phyloP scores from a whole-genome alignment of 1,139 yeast genomes.

The Yamadazyma buinensis region DNA sequence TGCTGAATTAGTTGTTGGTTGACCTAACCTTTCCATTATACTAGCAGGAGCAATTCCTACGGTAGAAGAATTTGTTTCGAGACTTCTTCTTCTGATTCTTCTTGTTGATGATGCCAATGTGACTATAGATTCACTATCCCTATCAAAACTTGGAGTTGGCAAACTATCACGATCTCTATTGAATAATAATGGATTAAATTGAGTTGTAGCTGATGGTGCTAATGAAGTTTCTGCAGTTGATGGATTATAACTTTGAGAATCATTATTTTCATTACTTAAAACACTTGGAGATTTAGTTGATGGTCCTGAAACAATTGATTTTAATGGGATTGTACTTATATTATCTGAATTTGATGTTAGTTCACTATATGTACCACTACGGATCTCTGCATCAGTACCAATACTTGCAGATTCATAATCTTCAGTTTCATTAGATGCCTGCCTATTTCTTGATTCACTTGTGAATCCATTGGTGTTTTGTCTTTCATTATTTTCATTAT shows the following conservation, averaged over 20 bases:
- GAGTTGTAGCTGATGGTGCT: constrained; percentile 32
- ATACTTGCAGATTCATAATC: constrained; percentile 2
- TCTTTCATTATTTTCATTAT: neutral
- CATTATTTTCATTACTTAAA: constrained; percentile 37
- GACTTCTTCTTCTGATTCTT: constrained; percentile 46
- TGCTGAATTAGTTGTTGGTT: constrained; percentile 12
- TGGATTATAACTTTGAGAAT: constrained; percentile 36
- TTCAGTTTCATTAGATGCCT: neutral
- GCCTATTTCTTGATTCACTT: too few relatives aligned
- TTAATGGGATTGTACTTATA: constrained; percentile 49
- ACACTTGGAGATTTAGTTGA: constrained; percentile 45
- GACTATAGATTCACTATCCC: constrained; percentile 52
- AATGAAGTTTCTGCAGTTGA: constrained; percentile 54
- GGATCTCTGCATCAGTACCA: constrained; percentile 8
- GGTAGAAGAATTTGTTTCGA: constrained; percentile 58
- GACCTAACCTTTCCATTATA: constrained; percentile 44
- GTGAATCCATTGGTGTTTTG: neutral
- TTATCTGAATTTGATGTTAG: constrained; percentile 21
- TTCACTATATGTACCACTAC: constrained; percentile 9
- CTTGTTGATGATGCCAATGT: constrained; percentile 54
- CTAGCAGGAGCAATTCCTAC: constrained; percentile 66
- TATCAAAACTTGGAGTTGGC: constrained; percentile 18
- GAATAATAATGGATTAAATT: constrained; percentile 8
- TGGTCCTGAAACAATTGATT: constrained; percentile 48
- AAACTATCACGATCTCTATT: constrained; percentile 9